Percentiles rank a stretch among this genome's conserved stretches.
phyloP scores from a whole-genome alignment of 2,329 filamentous ascomycete genomes.

The Aspergillus vadensis region DNA sequence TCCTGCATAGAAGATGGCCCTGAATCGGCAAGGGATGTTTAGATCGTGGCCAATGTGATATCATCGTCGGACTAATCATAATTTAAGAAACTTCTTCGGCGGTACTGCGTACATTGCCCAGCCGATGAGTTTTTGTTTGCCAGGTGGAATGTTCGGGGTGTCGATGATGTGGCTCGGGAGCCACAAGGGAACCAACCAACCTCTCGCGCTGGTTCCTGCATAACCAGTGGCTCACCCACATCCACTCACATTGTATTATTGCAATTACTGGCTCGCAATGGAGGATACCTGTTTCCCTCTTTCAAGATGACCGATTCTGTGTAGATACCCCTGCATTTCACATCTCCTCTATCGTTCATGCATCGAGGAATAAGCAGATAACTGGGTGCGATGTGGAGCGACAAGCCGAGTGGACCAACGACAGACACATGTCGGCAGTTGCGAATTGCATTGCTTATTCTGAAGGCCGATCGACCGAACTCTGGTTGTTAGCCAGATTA shows the following conservation, averaged over 20 bases:
- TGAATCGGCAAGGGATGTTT: slow-evolving; percentile 3
- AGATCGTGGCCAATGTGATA: slow-evolving; percentile 2
- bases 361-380: neutral
- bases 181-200: slow-evolving; percentile 4
- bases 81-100: neutral
- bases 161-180: slow-evolving; percentile 4
- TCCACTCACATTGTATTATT: neutral
- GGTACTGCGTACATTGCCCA: neutral
- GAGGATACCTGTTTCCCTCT: neutral
- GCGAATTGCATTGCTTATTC: neutral
- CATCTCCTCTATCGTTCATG: neutral
- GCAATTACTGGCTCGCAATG: neutral
- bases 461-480: neutral
- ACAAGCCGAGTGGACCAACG: neutral
- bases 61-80: neutral
- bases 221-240: slow-evolving; percentile 1
- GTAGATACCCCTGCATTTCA: neutral
- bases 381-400: neutral
- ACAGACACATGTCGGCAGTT: slow-evolving; percentile 7
- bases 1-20: neutral
- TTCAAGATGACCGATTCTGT: neutral
- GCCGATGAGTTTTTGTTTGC: neutral
- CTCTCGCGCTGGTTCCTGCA: slow-evolving; percentile 8
- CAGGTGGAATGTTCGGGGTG: slow-evolving; percentile 4
- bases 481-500: neutral